Evolutionary conservation across 768 basidiomycete genomes (phyloP).

Genomic region (Podaxis sp.): DNA sequence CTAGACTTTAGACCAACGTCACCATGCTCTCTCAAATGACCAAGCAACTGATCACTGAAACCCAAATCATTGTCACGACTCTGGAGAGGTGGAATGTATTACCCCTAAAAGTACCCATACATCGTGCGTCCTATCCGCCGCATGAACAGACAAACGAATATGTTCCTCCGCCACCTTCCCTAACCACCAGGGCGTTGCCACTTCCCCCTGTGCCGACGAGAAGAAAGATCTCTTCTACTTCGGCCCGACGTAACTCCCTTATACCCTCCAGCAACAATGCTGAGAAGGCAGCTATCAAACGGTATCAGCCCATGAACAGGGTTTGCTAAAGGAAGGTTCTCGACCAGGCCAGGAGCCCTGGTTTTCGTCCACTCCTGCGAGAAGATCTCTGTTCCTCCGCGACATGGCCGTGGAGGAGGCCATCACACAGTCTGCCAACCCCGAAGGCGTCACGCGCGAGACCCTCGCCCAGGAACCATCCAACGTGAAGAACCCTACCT

Average conservation of each 20-base stretch:
- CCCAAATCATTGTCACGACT: constrained; percentile 97
- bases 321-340: constrained; percentile 99
- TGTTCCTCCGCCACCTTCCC: constrained; percentile 95
- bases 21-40: constrained; percentile 99
- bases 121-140: constrained; percentile 83
- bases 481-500: no score
- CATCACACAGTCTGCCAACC: no score
- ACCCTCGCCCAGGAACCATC: no score
- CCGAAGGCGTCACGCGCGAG: no score
- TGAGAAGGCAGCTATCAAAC: constrained; percentile 77
- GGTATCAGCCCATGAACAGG: constrained; percentile 97
- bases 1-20: constrained; percentile 86
- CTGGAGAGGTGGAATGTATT: constrained; percentile 99
- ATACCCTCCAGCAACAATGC: constrained; percentile 80
- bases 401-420: no score
- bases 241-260: constrained; percentile 90
- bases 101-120: constrained; percentile 88
- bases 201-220: constrained; percentile 83
- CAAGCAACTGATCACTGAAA: constrained; percentile 94
- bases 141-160: constrained; percentile 90
- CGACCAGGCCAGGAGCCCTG: no score
- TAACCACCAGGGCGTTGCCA: constrained; percentile 98
- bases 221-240: constrained; percentile 96
- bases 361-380: no score
- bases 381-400: no score